Conservation (phyloP, 208 protist genomes). For the Porcisia deanei region DNA sequence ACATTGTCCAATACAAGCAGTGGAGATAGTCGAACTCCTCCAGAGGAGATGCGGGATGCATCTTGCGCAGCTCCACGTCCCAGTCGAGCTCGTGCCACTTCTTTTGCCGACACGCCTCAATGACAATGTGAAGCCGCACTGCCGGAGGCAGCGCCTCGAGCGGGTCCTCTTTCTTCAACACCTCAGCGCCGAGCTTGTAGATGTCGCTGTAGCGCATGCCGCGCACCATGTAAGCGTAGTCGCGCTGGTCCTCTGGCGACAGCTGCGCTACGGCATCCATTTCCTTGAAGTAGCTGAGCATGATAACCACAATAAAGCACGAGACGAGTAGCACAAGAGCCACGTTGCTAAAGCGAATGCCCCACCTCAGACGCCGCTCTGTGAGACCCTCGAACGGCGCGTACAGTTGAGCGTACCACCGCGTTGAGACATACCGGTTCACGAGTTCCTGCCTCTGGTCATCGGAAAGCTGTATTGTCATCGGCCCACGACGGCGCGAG, state of each 20-base stretch:
- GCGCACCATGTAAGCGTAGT: slow-evolving; percentile 70
- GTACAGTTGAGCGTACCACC: slow-evolving; percentile 60
- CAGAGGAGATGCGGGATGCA: slow-evolving; percentile 39
- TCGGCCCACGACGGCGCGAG: slow-evolving; percentile 8
- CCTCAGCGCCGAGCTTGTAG: slow-evolving; percentile 41
- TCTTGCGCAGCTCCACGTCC: slow-evolving; percentile 52
- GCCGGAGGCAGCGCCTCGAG: slow-evolving; percentile 58
- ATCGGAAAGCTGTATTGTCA: slow-evolving; percentile 53
- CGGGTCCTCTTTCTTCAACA: slow-evolving; percentile 64
- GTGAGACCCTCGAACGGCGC: slow-evolving; percentile 49
- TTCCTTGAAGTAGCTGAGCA: slow-evolving; percentile 56
- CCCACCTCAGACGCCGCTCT: slow-evolving; percentile 54
- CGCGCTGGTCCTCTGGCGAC: slow-evolving; percentile 52
- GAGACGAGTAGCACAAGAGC: slow-evolving; percentile 12
- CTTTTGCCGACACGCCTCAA: slow-evolving; percentile 54
- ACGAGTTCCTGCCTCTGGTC: slow-evolving; percentile 66
- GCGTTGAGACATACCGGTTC: slow-evolving; percentile 45
- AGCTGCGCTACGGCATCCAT: slow-evolving; percentile 49
- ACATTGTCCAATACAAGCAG: slow-evolving; percentile 59
- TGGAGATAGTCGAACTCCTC: slow-evolving; percentile 62
- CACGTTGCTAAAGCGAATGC: slow-evolving; percentile 34
- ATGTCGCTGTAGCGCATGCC: slow-evolving; percentile 80
- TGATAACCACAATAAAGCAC: slow-evolving; percentile 13
- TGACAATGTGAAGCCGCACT: slow-evolving; percentile 55
- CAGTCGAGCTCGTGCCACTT: slow-evolving; percentile 70